phyloP scores from a whole-genome alignment of 441 rosid genomes.

The Pelargonium australe region DNA sequence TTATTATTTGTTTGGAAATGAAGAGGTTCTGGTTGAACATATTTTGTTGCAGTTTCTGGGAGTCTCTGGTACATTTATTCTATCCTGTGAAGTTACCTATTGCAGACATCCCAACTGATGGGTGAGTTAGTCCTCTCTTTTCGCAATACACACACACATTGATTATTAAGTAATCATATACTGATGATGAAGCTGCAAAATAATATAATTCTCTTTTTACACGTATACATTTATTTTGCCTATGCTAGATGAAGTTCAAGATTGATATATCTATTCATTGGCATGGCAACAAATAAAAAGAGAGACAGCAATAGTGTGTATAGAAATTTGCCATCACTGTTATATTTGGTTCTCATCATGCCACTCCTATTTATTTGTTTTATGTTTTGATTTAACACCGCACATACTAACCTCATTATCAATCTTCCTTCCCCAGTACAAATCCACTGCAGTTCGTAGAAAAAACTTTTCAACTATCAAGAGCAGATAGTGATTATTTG shows the following conservation, averaged over 20 bases:
- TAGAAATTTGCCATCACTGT: no score
- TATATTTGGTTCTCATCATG: not conserved
- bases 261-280: no score
- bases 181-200: not conserved
- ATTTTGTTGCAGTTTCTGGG: conserved; percentile 18
- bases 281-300: no score
- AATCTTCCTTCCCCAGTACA: conserved; percentile 11
- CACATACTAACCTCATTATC: not conserved
- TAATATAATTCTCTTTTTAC: not conserved
- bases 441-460: conserved; percentile 12
- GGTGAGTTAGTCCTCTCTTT: conserved; percentile 17
- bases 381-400: not conserved
- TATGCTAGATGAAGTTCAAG: no score
- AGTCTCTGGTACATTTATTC: conserved; percentile 13
- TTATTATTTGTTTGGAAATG: not conserved
- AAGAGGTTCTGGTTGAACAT: conserved; percentile 8
- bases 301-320: no score
- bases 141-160: no score
- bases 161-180: not conserved
- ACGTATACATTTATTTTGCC: no score
- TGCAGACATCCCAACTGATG: conserved; percentile 19
- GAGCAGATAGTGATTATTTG: conserved; percentile 14
- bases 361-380: not conserved
- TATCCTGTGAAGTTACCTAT: conserved; percentile 17
- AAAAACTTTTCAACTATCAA: conserved; percentile 14